Evolutionary conservation across 768 basidiomycete species (phyloP), one percentile per base, ranked within the genome.

Genomic region (Zangia roseola): DNA sequence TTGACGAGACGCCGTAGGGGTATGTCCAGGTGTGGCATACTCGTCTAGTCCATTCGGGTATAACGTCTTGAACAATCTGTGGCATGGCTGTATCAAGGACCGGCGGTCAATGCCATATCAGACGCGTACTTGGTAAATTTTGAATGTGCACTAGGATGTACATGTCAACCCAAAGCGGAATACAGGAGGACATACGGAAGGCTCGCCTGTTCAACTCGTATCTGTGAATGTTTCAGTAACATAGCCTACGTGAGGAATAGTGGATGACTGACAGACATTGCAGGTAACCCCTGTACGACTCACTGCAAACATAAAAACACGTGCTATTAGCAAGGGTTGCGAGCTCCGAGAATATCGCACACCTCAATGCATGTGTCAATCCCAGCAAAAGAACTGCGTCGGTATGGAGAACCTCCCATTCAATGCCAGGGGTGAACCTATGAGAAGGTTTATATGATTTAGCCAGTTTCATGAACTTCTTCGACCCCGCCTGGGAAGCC

Each of bases 401-500:
- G 0, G 89, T 84, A 54, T 83, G 78, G 10, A 91, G 62, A 33
- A 91, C 75, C 57, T 91, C 89, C 78, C 82, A 91, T 57, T 91
- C 88, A 8, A 84, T 62, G 7, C 86, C 88, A 2, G 83, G 69
- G 4, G 76, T 63, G 61, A 86, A 88, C 12, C 74, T 69, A 17
- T 73, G 69, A 9, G 54, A 56, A 33, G 58, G 58, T 40, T 52
- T 60, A 31, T 40, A 69, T 45, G 60, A 59, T 65, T 72, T 72
- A 50, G 70, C 64, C 44, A 55, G 39, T 55, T 71, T 73, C 45
- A 70, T 64, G 41, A 79, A 75, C 49, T 76, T 81, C 59, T 78
- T 81, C 0, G 86, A 75, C 4, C 77, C 81, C 0, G 80, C 78
- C 56, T 88, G 84, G 0, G 88, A 79, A 2, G 72, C 66, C 0